phyloP scores from a whole-genome alignment of 2,329 filamentous ascomycete species.

The Claviceps purpurea region DNA sequence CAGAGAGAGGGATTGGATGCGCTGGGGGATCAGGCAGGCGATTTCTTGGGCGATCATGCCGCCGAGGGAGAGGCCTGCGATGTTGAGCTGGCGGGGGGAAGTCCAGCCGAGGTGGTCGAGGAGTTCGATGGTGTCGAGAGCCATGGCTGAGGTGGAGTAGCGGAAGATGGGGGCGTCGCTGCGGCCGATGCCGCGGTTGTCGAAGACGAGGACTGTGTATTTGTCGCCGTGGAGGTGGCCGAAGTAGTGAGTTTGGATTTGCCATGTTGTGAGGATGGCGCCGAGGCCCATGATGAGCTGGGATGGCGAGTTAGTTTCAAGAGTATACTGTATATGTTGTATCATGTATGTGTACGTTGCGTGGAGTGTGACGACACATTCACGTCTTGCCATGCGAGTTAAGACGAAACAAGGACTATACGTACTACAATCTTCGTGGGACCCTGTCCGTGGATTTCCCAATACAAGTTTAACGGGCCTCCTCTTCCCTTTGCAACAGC shows the following conservation, averaged over 20 bases:
- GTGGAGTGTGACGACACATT: neutral
- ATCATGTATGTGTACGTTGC: neutral
- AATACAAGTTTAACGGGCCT: slow-evolving; percentile 62
- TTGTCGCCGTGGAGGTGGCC: slow-evolving; percentile 53
- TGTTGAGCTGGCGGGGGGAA: slow-evolving; percentile 38
- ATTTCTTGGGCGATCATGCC: slow-evolving; percentile 90
- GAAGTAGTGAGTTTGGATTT: slow-evolving; percentile 72
- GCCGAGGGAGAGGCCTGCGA: slow-evolving; percentile 72
- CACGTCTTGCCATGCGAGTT: neutral
- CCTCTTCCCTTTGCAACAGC: slow-evolving; percentile 57
- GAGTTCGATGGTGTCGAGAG: slow-evolving; percentile 60
- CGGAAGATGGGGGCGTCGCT: slow-evolving; percentile 64
- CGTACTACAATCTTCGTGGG: slow-evolving; percentile 60
- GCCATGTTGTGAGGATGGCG: slow-evolving; percentile 55
- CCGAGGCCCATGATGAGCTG: slow-evolving; percentile 76
- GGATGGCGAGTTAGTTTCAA: neutral
- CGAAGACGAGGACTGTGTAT: slow-evolving; percentile 64
- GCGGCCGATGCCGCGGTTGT: slow-evolving; percentile 75
- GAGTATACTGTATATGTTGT: neutral
- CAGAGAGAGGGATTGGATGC: slow-evolving; percentile 43
- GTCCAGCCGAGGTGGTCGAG: slow-evolving; percentile 57
- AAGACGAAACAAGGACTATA: slow-evolving; percentile 10
- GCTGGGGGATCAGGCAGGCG: slow-evolving; percentile 35
- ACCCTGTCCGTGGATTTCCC: slow-evolving; percentile 68
- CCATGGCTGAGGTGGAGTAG: slow-evolving; percentile 80